Evolutionary conservation across 768 basidiomycete species (phyloP), one percentile per base, ranked within the genome.

Genomic region (Mycena maculata): DNA sequence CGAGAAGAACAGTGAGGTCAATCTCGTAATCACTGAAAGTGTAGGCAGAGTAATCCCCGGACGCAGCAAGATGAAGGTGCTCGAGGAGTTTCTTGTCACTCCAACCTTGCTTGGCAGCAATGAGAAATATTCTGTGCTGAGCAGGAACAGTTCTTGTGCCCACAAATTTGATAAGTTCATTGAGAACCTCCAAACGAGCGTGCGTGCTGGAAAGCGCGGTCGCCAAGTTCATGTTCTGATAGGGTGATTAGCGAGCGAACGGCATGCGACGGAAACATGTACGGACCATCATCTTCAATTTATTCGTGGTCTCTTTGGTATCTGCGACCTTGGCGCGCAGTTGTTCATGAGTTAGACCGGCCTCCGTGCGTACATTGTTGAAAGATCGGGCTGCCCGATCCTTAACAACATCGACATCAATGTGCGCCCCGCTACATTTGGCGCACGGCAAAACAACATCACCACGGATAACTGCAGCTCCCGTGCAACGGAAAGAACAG

Each of bases 1-100:
- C 54, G 7, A 66, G 16, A 4, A 66, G 22, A 4, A 60, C 41
- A 15, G 55, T 16, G n/a, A 66, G 52, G 20, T 66, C 49, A n/a
- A 66, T 47, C 16, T 67, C 65, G 33, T 36, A 36, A 6, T 36
- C 8, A 6, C 8, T 36, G 33, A 7, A 36, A 6, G 6, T 36
- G 8, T 13, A 15, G 6, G 58, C 31, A 18, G 2, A 48, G 31
- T 60, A 60, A 27, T 60, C 28, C 7, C 58, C 58, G 7, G 6
- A 12, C 4, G 18, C 23, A 0, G 58, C 58, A 12, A 60, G 58
- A 9, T 39, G 31, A 2, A 23, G 7, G 10, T 49, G 45, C 9
- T 47, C 9, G 0, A 4, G 41, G 6, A 60, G 20, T 6, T 38
- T 60, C 33, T 60, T 60, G 1, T 13, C 9, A 8, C 58, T 12